Base-by-base conservation (phyloP, 495 filamentous ascomycete species). In the Aspergillus bertholletiae region DNA sequence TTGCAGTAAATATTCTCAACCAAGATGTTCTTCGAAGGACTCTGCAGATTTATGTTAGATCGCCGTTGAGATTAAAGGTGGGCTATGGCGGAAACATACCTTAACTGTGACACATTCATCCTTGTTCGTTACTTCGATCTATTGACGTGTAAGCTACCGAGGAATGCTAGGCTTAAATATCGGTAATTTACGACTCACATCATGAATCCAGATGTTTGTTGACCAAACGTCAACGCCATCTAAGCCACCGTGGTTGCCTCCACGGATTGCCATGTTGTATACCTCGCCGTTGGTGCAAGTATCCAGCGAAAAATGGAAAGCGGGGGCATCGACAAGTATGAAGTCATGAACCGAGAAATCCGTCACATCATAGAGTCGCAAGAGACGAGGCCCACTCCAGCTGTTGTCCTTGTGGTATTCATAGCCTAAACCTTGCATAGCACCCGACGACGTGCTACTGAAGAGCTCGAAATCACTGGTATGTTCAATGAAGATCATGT, bases 1-100 rank as follows among this genome's bases (percentile, higher is more conserved):
- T 82, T 83, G 62, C 81, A 84, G 62, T 79, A 80, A 39, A 84
- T 78, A 51, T 75, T 75, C 55, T 84, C 79, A 46, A 82, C 70
- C 9, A 81, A 66, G 49, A 81, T 79, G 62, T 82, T 76, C 54
- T 74, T 60, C 5, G 75, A 65, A 0, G 73, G 73, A 52, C 63
- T 71, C 68, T 72, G 48, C 32, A 15, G 39, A 2, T 40, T 32
- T 24, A n/a, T n/a, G 43, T 63, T 56, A 69, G 59, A 45, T 46
- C 21, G 24, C 12, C 5, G 7, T 5, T 18, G 24, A 13, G 18
- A 18, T 30, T 12, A 23, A 17, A 9, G 21, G 22, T 20, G 7
- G 5, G 12, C 2, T 12, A 2, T 21, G 27, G 7, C 8, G 12
- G 13, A 7, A 7, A 28, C 57, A 45, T 65, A 67, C 70, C 68